phyloP scores from a whole-genome alignment of 495 filamentous ascomycete species.

The Staphylotrichum tortipilum region DNA sequence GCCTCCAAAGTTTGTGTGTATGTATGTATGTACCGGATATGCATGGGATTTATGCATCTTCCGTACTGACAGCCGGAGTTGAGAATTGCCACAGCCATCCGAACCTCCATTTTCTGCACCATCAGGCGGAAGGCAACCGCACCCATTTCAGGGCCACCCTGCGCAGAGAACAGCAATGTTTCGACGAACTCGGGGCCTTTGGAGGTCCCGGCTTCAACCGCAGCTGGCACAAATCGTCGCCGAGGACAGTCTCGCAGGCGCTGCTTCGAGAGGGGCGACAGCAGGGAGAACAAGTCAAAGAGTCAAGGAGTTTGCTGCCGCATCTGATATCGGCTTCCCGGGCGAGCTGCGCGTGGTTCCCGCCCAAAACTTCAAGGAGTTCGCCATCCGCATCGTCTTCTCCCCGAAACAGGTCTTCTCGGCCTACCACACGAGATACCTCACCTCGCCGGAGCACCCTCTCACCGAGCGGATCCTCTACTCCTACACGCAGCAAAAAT shows the following conservation, averaged over 20 bases:
- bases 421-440: constrained; percentile 19
- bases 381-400: background rate
- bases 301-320: background rate
- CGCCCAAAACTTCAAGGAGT: background rate
- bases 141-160: no score
- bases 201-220: no score
- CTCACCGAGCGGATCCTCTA: constrained; percentile 23
- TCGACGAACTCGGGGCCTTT: background rate
- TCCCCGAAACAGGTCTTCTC: constrained; percentile 19
- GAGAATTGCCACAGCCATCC: no score
- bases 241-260: no score
- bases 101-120: no score
- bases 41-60: no score
- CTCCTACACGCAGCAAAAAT: constrained; percentile 18
- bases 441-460: constrained; percentile 26
- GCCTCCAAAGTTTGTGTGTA: no score
- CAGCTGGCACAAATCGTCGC: no score
- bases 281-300: background rate
- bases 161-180: background rate
- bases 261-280: background rate
- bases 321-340: background rate
- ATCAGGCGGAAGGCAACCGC: no score
- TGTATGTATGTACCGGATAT: no score
- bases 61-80: no score
- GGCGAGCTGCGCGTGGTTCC: background rate